phyloP scores from a whole-genome alignment of 345 rosid species.

The Citrus sinensis region DNA sequence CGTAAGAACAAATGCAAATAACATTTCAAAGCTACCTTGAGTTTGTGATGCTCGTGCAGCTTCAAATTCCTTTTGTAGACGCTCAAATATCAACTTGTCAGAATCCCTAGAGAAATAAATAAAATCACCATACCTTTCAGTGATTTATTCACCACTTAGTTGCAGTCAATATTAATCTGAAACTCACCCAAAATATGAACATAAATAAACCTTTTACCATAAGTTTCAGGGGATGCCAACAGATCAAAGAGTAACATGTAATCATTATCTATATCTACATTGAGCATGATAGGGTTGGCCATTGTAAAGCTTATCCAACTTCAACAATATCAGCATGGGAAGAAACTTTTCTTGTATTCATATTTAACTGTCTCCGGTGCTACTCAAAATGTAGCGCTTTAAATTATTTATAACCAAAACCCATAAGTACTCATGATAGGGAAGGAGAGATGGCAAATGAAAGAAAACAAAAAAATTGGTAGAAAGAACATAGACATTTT shows the following conservation, averaged over 20 bases:
- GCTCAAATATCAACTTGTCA: conserved; percentile 82
- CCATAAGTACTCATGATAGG: neutral
- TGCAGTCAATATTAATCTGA: neutral
- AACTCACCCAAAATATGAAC: too few relatives aligned
- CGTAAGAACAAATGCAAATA: neutral
- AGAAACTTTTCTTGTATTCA: neutral
- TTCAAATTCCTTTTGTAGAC: conserved; percentile 85
- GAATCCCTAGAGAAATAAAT: conserved; percentile 64
- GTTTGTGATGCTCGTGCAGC: conserved; percentile 76
- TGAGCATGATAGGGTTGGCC: neutral
- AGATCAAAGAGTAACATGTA: neutral
- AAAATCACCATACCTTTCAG: conserved; percentile 6
- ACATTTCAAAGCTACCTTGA: conserved; percentile 45
- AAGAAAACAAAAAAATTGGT: neutral
- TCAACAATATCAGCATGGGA: neutral
- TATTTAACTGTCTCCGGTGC: neutral
- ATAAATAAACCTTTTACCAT: neutral
- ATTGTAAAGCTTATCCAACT: neutral
- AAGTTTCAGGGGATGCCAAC: neutral
- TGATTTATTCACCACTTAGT: neutral
- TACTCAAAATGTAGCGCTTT: neutral
- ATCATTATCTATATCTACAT: neutral
- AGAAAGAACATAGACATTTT: neutral
- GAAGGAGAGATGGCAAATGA: neutral
- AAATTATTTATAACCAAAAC: neutral